Evolutionary conservation across 176 grass and related monocot species (phyloP), one percentile per base, ranked within the genome.

Genomic region (Puccinellia tenuiflora): DNA sequence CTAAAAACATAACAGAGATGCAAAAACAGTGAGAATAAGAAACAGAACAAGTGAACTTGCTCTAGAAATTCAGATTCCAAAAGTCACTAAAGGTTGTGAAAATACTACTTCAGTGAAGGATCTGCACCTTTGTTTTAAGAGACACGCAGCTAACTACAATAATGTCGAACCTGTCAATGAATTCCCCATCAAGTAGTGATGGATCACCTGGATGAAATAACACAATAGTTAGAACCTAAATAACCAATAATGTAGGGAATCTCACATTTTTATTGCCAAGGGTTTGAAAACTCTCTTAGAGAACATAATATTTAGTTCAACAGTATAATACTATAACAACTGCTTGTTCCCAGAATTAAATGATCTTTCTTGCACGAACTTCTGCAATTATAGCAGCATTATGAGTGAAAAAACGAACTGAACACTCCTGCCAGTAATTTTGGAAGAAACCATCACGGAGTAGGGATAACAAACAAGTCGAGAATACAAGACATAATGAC

Each of bases 141-240:
- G 96, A 89, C 8, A 3, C 83, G 33, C 89, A 78, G 37, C 91
- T 94, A 68, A 99, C 62, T 54, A 99, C 93, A 88, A 99, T 68
- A 54, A 90, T 89, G 82, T 99, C 97, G 68, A 99, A 99, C 60
- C 81, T 99, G 37, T 96, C 89, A 50, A 99, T 82, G 73, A 92
- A 94, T 74, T 96, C 87, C 28, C 88, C 93, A 81, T 90, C 88
- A 84, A 87, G 86, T 29, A 89, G 55, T 89, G 87, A 86, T 72
- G 92, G 82, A 39, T 94, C 89, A 92, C 97, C 97, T 99, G 73
- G 60, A 83, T 38, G 77, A 84, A 86, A 76, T 67, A 77, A 83
- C 35, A 70, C 76, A 79, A 73, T 46, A 87, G 37, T 54, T 35
- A 56, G 25, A 51, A 66, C 0, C 25, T 21, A 25, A 63, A 30